Percentiles rank a stretch among this genome's conserved stretches.
phyloP scores from a whole-genome alignment of 2,329 filamentous ascomycete species.

The Grosmannia serpens region DNA sequence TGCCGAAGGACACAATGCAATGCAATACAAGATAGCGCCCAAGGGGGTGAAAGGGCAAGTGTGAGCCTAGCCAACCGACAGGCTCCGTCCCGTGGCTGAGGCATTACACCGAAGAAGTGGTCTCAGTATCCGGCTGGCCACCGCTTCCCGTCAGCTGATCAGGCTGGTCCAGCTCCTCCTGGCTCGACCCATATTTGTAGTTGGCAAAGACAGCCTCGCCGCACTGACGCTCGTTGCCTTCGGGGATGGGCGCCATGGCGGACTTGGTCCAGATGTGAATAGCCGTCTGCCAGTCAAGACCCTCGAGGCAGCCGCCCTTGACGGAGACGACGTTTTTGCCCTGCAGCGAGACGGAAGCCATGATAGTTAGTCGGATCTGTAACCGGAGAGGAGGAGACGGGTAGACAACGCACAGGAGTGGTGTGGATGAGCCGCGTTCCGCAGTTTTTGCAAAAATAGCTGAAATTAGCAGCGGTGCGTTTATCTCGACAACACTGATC shows the following conservation, averaged over 20 bases:
- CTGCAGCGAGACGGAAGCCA: conserved; percentile 17
- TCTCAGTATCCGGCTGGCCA: not conserved
- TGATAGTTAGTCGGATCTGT: not conserved
- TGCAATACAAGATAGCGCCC: no score
- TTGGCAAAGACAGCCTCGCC: conserved; percentile 36
- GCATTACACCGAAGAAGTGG: not conserved
- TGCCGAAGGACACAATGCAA: no score
- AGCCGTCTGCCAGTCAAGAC: conserved; percentile 46
- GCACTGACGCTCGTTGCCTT: conserved; percentile 45
- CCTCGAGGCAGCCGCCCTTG: conserved; percentile 56
- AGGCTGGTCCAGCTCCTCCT: conserved; percentile 38
- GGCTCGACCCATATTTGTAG: conserved; percentile 32
- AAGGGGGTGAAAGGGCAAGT: no score
- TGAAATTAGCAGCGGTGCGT: conserved; percentile 13
- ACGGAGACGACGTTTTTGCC: conserved; percentile 50
- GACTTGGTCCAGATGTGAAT: conserved; percentile 58
- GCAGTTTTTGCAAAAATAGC: conserved; percentile 56
- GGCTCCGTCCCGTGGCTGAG: not conserved
- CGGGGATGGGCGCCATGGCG: conserved; percentile 58
- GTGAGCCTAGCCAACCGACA: no score
- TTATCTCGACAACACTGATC: not conserved
- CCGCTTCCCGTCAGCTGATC: conserved; percentile 4
- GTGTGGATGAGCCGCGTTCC: conserved; percentile 55
- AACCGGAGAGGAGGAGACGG: not conserved
- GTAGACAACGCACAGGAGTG: conserved; percentile 29